Evolutionary conservation across 2,329 filamentous ascomycete species (phyloP).

Genomic region (Emergomyces pasteurianus): DNA sequence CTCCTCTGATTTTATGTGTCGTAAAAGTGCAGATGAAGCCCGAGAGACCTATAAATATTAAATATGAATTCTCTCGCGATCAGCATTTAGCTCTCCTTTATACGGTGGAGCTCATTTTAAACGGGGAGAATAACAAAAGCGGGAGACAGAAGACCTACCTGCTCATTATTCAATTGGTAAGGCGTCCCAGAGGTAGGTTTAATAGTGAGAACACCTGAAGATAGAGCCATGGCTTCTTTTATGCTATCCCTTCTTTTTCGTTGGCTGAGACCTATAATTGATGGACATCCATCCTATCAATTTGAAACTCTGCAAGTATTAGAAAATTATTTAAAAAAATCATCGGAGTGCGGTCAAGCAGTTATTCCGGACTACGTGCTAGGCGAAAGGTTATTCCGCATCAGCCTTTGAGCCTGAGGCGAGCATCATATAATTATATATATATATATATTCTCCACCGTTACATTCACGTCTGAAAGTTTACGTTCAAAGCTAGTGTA

Average conservation of each 20-base stretch:
- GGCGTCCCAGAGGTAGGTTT: conserved; percentile 32
- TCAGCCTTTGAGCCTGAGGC: no score
- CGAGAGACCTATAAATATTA: conserved; percentile 38
- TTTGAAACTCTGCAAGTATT: conserved; percentile 3
- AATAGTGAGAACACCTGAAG: conserved; percentile 28
- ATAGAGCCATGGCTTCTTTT: conserved; percentile 23
- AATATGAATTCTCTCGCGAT: conserved; percentile 4
- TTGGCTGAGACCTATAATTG: conserved; percentile 10
- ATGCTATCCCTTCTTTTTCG: background rate
- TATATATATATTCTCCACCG: no score
- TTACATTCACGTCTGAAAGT: no score
- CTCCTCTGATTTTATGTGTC: conserved; percentile 42
- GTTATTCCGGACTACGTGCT: conserved; percentile 13
- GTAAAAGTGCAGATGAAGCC: conserved; percentile 48
- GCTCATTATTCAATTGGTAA: conserved; percentile 37
- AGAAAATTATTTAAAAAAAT: conserved; percentile 23
- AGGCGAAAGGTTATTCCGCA: background rate
- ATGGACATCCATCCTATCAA: background rate
- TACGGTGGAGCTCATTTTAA: background rate
- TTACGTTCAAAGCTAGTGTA: no score
- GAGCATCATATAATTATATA: no score
- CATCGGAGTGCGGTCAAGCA: conserved; percentile 26
- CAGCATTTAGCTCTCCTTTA: background rate
- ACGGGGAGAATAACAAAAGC: background rate
- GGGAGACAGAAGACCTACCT: conserved; percentile 22